Evolutionary conservation across 352 stramenopile genomes (phyloP).

Genomic region (Phytophthora sojae): DNA sequence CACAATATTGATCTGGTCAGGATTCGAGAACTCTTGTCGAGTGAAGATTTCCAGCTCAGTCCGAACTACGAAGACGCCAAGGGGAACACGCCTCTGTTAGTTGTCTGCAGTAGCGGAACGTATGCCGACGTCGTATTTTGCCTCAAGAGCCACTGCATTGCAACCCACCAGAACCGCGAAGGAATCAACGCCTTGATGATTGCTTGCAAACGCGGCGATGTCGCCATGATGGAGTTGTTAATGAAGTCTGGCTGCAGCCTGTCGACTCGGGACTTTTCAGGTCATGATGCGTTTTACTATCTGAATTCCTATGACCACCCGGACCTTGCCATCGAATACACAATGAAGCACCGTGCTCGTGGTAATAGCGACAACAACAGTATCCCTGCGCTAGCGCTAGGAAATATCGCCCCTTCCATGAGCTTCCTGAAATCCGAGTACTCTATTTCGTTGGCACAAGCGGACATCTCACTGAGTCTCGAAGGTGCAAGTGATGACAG

Average conservation of each 20-base stretch:
- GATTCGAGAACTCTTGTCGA: conserved; percentile 46
- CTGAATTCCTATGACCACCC: conserved; percentile 54
- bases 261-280: conserved; percentile 55
- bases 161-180: conserved; percentile 55
- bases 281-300: conserved; percentile 48
- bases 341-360: conserved; percentile 19
- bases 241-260: conserved; percentile 44
- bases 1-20: conserved; percentile 32
- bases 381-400: conserved; percentile 13
- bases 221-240: conserved; percentile 47
- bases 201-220: conserved; percentile 53
- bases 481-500: conserved; percentile 5
- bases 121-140: conserved; percentile 46
- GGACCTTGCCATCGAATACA: conserved; percentile 48
- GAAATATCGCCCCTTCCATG: not conserved
- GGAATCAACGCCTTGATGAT: conserved; percentile 58
- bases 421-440: conserved; percentile 14
- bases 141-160: conserved; percentile 48
- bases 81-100: conserved; percentile 58
- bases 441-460: conserved; percentile 27
- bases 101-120: conserved; percentile 35
- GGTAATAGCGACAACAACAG: not conserved
- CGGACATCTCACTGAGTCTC: conserved; percentile 15
- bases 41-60: conserved; percentile 42
- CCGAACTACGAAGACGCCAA: conserved; percentile 56